Percentiles rank a stretch among this genome's conserved stretches.
Conservation (phyloP, 352 stramenopile species). For the Globisporangium echinulatum region DNA sequence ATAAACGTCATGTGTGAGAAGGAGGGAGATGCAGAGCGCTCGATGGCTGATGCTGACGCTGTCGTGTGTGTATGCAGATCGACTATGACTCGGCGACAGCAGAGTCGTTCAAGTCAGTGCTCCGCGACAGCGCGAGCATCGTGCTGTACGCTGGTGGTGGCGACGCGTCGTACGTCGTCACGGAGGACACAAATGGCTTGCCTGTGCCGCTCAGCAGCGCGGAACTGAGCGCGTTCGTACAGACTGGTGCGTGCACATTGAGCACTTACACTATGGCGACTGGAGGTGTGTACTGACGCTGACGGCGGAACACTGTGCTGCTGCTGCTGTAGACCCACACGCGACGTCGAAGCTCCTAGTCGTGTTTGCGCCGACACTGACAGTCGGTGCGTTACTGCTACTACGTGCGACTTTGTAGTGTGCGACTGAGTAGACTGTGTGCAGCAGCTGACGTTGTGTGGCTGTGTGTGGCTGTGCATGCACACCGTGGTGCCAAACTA, state of each 20-base stretch:
- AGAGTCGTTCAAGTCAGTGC: conserved; percentile 21
- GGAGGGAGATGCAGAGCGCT: background rate
- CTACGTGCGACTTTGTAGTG: too few relatives aligned
- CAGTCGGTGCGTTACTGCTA: background rate
- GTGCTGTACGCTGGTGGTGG: conserved; percentile 40
- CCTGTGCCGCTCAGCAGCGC: conserved; percentile 20
- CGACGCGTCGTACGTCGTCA: conserved; percentile 23
- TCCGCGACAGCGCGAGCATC: conserved; percentile 25
- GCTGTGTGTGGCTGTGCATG: too few relatives aligned
- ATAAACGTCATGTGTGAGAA: background rate
- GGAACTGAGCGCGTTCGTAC: conserved; percentile 23
- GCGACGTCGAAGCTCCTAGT: background rate
- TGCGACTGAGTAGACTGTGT: background rate
- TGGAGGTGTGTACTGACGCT: too few relatives aligned
- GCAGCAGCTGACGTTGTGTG: too few relatives aligned
- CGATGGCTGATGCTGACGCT: background rate
- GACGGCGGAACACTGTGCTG: too few relatives aligned
- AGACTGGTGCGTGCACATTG: conserved; percentile 14
- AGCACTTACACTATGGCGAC: too few relatives aligned
- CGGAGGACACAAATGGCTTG: conserved; percentile 30
- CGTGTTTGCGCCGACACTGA: background rate
- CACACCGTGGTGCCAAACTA: too few relatives aligned
- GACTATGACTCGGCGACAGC: conserved; percentile 27
- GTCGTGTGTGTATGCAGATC: conserved; percentile 12
- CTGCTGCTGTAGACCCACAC: too few relatives aligned